Conservation (phyloP, 2,329 filamentous ascomycete species). For the Aureobasidium zeae region DNA sequence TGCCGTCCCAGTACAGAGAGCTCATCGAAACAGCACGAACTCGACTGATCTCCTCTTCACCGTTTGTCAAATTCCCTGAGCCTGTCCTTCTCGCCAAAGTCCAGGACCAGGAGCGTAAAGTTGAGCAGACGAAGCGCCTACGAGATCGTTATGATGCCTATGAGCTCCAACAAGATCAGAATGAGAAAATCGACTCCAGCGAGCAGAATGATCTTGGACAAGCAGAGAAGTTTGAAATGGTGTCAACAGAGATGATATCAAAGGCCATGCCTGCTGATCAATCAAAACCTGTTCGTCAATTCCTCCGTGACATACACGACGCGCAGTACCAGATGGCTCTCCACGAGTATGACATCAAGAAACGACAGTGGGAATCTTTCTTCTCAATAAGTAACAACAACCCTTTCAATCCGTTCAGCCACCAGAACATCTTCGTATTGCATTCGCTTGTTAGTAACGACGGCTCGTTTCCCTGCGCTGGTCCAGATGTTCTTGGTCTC, state of each 20-base stretch:
- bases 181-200: conserved; percentile 34
- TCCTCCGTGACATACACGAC: conserved; percentile 88
- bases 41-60: conserved; percentile 86
- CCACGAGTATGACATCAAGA: conserved; percentile 89
- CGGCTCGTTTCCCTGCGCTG: conserved; percentile 86
- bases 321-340: conserved; percentile 93
- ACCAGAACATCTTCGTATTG: conserved; percentile 91
- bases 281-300: conserved; percentile 80
- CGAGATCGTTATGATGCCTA: conserved; percentile 56
- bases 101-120: conserved; percentile 76
- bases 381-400: conserved; percentile 79
- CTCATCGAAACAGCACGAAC: conserved; percentile 90
- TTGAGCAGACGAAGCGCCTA: conserved; percentile 72
- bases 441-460: conserved; percentile 90
- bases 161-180: conserved; percentile 37
- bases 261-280: conserved; percentile 75
- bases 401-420: conserved; percentile 87
- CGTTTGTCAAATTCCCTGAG: conserved; percentile 90
- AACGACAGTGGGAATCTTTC: conserved; percentile 91
- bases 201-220: conserved; percentile 26
- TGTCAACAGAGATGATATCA: conserved; percentile 92
- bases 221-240: conserved; percentile 64
- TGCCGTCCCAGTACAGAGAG: conserved; percentile 86
- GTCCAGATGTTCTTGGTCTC: conserved; percentile 80
- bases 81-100: conserved; percentile 89